A percentile compares a stretch with the other conserved stretches of the same genome.
Conservation (phyloP, 139 green algal species). For the Chlamydomonas sp. region DNA sequence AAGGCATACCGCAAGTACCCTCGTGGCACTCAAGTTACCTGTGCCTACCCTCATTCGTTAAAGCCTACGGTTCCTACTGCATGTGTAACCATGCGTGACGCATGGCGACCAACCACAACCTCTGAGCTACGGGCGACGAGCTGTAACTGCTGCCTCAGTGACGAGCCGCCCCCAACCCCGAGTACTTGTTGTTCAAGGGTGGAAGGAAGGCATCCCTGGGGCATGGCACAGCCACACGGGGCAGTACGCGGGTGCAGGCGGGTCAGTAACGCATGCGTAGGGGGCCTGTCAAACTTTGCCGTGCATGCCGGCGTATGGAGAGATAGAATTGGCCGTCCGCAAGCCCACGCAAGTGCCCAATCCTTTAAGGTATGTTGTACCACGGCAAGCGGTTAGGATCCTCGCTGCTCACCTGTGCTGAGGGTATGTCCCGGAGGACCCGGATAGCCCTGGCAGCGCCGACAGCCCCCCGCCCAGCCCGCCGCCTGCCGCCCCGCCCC, state of each 20-base stretch:
- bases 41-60: too few species aligned
- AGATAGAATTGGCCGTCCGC: too few species aligned
- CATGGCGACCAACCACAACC: neutral
- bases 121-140: neutral
- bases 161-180: neutral
- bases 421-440: too few species aligned
- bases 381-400: too few species aligned
- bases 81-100: neutral
- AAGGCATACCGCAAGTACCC: too few species aligned
- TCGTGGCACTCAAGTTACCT: too few species aligned
- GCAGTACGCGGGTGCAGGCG: neutral
- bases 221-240: neutral
- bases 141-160: neutral
- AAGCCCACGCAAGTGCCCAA: too few species aligned
- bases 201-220: conserved; percentile 12
- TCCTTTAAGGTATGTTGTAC: too few species aligned
- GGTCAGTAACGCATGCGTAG: neutral
- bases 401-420: too few species aligned
- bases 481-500: neutral
- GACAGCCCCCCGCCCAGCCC: too few species aligned
- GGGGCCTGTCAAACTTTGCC: neutral
- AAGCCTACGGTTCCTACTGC: too few species aligned
- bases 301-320: neutral
- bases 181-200: neutral
- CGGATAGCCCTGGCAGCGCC: too few species aligned